These are phyloP conservation scores for Lentinus tigrinus DNA, from an alignment of 768 basidiomycete genomes.

Conservation along the genomic window DNA sequence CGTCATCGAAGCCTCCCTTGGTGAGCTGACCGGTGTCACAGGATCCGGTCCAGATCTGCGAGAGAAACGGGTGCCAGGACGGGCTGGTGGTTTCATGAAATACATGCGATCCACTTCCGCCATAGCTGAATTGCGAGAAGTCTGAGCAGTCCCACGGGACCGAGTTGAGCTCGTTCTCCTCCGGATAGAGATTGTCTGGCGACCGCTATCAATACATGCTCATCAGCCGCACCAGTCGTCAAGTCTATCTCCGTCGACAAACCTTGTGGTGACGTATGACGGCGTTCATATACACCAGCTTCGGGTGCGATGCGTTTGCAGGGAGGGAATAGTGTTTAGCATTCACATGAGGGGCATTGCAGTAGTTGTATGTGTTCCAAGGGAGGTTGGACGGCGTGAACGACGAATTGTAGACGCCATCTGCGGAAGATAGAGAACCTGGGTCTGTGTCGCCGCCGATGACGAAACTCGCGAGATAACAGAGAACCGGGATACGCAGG, in stretches of 20 bases:
- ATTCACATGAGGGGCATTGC: slow-evolving; percentile 49
- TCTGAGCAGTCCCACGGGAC: slow-evolving; percentile 42
- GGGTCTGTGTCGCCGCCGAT: slow-evolving; percentile 6
- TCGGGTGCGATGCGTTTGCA: slow-evolving; percentile 25
- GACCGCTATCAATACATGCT: slow-evolving; percentile 34
- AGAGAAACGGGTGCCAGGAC: slow-evolving; percentile 42
- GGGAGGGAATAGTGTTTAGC: slow-evolving; percentile 37
- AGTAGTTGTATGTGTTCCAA: slow-evolving; percentile 56
- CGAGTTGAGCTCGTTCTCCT: slow-evolving; percentile 39
- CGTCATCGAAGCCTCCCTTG: slow-evolving; percentile 41
- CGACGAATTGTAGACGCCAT: slow-evolving; percentile 47
- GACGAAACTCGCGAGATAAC: neutral
- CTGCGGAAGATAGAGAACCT: slow-evolving; percentile 12
- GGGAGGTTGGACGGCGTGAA: slow-evolving; percentile 38
- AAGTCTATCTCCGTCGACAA: slow-evolving; percentile 2
- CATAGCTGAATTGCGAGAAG: slow-evolving; percentile 39
- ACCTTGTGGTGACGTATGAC: slow-evolving; percentile 51
- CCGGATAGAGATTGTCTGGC: slow-evolving; percentile 48
- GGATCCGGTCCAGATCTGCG: slow-evolving; percentile 46
- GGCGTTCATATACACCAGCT: slow-evolving; percentile 41
- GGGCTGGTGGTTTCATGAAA: slow-evolving; percentile 41
- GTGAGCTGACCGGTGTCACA: slow-evolving; percentile 50
- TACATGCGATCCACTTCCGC: slow-evolving; percentile 33
- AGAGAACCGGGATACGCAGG: neutral
- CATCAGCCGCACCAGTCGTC: neutral